Base-by-base conservation (phyloP, 169 alveolate species). In the Eimeria tenella region DNA sequence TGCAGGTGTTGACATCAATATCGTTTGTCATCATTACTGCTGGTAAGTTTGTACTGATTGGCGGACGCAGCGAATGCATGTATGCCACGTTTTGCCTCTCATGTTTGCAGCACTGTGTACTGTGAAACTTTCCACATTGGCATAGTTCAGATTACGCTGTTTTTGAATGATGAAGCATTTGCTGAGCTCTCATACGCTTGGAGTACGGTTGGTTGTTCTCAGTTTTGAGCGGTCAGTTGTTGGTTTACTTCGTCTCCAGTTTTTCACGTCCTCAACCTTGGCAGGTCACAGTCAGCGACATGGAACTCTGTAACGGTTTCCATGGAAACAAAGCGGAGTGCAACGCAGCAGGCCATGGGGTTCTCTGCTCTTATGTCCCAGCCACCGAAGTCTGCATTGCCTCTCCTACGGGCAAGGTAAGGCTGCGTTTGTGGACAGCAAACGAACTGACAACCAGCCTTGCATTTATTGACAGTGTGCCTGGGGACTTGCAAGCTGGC, bases 371-470 rank as follows among this genome's bases (percentile, higher is more conserved):
- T 15, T 90, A 90, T 70, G 86, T 90, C 23, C 90, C 84, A 13
- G 83, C 58, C 50, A 86, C 63, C 31, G 58, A 62, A 10, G 65
- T 90, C 84, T 90, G 94, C 70, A 90, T 90, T 68, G 94, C 94
- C 19, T 90, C 94, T 11, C 94, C 94, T 6, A 90, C 94, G 4
- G 94, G 94, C 60, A 90, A 90, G 90, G 94, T 90, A 71, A 56
- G 94, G 19, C 19, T 60, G n/a, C 49, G 31, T 17, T 70, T 70
- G 52, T 70, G 9, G 79, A 68, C n/a, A n/a, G n/a, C n/a, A n/a
- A n/a, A n/a, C n/a, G n/a, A n/a, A n/a, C n/a, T n/a, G n/a, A n/a
- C n/a, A n/a, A n/a, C n/a, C n/a, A n/a, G 42, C 42, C 42, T 31
- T 31, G 42, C 42, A 31, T 31, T 31, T 31, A 2, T 31, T 31